Evolutionary conservation across 495 filamentous ascomycete species (phyloP), one percentile per base, ranked within the genome.

Genomic region (Xylaria cubensis): DNA sequence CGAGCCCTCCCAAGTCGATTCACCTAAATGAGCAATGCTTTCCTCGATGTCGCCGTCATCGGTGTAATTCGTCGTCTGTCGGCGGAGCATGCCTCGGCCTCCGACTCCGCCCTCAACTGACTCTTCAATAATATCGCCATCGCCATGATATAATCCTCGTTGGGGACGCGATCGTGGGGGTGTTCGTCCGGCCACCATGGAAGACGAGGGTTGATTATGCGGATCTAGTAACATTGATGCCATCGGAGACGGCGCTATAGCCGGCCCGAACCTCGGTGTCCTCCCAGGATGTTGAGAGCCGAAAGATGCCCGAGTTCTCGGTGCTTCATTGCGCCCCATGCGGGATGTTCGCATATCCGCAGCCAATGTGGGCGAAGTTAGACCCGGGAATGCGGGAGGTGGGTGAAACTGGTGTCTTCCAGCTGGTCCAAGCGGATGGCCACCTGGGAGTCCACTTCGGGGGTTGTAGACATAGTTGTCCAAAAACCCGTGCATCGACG

Each of bases 401-500:
- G 91, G 92, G 73, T 95, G 89, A 79, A 95, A 95, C 55, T 88
- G 87, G 64, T 89, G 86, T 24, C 86, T 82, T 55, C 82, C 81
- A 13, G 80, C 84, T 13, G 86, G 83, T n/a, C 77, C 77, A 15
- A 78, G 56, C 34, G 82, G 81, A 64, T 89, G 78, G 29, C 83
- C 80, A 3, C 82, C 79, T 1, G 85, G 85, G 13, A 85, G 82
- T 15, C 84, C 86, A 42, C 84, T 82, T 58, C 86, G 88, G 42
- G 89, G 87, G 76, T 92, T 93, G 80, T 79, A 85, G 48, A 88
- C 90, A 80, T 99, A 99, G 69, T 97, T 92, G 79, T 97, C 93
- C 65, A 98, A 83, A 78, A 99, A 99, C 6, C 94, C 93, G 74
- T 94, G 92, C 77, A 97, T 95, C 1, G 96, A 98, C 21, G 93